Evolutionary conservation across 257 asterid species (phyloP).

Genomic region (Nicotiana otophora): DNA sequence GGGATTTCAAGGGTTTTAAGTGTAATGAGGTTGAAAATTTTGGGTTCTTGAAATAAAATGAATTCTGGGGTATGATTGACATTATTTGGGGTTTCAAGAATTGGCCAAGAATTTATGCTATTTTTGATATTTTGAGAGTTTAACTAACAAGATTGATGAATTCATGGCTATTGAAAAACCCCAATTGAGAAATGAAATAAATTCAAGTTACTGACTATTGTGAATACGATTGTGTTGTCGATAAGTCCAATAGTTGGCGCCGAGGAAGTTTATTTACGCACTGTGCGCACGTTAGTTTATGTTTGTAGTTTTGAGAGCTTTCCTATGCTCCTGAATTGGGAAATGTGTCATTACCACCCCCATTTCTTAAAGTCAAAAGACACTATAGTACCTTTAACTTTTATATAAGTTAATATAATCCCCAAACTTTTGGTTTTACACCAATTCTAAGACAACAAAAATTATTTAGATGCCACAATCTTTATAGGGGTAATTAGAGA

Average conservation of each 20-base stretch:
- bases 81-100: slow-evolving; percentile 22
- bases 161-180: background rate
- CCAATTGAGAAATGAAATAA: background rate
- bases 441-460: background rate
- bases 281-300: background rate
- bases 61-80: slow-evolving; percentile 38
- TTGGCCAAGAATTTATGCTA: background rate
- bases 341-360: background rate
- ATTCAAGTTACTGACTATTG: background rate
- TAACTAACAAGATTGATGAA: background rate
- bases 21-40: background rate
- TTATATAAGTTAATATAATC: background rate
- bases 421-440: background rate
- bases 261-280: background rate
- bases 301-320: background rate
- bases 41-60: slow-evolving; percentile 4
- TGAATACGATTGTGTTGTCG: background rate
- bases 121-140: background rate
- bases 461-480: background rate
- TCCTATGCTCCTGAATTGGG: background rate
- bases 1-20: slow-evolving; percentile 26
- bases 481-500: background rate
- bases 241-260: background rate
- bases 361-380: background rate
- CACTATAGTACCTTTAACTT: background rate